Percentiles rank a stretch among this genome's conserved stretches.
Conservation (phyloP, 768 basidiomycete genomes). For the Xerocomus spinulosus region DNA sequence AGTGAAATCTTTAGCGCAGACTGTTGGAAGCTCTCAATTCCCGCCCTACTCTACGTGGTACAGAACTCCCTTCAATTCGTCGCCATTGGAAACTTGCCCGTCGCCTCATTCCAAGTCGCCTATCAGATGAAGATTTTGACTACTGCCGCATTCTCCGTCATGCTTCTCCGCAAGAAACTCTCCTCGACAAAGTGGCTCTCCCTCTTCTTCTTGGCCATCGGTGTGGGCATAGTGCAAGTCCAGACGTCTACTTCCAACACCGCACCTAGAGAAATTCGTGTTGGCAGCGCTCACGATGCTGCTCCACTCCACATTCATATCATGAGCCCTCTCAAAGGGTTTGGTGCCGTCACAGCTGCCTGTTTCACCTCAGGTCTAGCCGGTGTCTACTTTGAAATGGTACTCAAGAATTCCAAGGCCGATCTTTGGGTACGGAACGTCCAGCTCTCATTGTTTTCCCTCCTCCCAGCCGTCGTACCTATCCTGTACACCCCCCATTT, state of each 20-base stretch:
- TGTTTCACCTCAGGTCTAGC: constrained; percentile 90
- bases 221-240: constrained; percentile 93
- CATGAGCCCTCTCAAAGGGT: constrained; percentile 81
- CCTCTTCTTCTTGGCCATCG: constrained; percentile 82
- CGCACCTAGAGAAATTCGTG: constrained; percentile 35
- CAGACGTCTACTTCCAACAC: constrained; percentile 51
- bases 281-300: constrained; percentile 68
- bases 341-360: constrained; percentile 76
- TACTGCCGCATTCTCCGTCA: constrained; percentile 88
- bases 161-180: constrained; percentile 73
- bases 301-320: constrained; percentile 56
- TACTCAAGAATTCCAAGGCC: constrained; percentile 75
- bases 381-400: constrained; percentile 94
- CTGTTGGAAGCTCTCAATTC: constrained; percentile 97
- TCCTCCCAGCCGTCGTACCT: constrained; percentile 84
- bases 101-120: constrained; percentile 95
- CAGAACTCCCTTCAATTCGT: constrained; percentile 98
- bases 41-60: constrained; percentile 91
- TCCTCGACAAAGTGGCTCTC: constrained; percentile 79
- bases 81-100: constrained; percentile 90
- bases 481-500: constrained; percentile 54
- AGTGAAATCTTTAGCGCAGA: constrained; percentile 82
- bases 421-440: constrained; percentile 91
- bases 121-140: constrained; percentile 99
- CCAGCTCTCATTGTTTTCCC: constrained; percentile 83